Base-by-base conservation (phyloP, 164 flowering plant species). In the Vitis cinerea region DNA sequence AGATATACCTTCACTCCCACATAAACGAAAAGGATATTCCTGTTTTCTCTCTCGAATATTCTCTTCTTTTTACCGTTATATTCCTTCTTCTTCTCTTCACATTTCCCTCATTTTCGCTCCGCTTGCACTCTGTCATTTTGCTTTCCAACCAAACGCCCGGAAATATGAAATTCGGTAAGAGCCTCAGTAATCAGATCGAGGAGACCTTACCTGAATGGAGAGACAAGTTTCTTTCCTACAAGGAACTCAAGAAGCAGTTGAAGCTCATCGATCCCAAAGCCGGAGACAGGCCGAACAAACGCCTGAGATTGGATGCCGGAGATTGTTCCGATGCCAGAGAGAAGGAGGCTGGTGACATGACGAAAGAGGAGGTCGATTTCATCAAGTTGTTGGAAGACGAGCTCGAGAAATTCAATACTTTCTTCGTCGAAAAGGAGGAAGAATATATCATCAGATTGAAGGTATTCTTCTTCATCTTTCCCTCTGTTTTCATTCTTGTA, bases 201-300 rank as follows among this genome's bases (percentile, higher is more conserved):
- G 97, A 90, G 68, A 91, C 97, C 3, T 80, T 91, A 69, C 99
- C 99, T 0, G 97, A 92, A 59, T 94, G 99, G 99, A 81, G 93
- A 61, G 99, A 94, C 77, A 88, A 90, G 83, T 92, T 91, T 68
- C 74, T 94, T 14, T 88, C 94, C 5, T 94, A 94, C 82, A 94
- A 94, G 78, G 93, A 90, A 10, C 79, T 94, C 71, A 94, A 94
- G 88, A 89, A 89, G 83, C 71, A 31, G 64, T 71, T 94, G 78
- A 92, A 90, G 75, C 76, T 70, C 17, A 81, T 92, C 14, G 86
- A 77, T 44, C 84, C 90, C 4, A 79, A 77, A 49, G 71, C n/a
- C 14, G 83, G 66, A 14, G 82, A 69, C 8, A 64, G 87, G 71
- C 74, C 79, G 5, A 52, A 10, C 10, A 85, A 85, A 67, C 70